A percentile compares a stretch with the other conserved stretches of the same genome.
These are phyloP conservation scores for Geranium rotundifolium DNA, from an alignment of 345 rosid species.

Conservation along the genomic window DNA sequence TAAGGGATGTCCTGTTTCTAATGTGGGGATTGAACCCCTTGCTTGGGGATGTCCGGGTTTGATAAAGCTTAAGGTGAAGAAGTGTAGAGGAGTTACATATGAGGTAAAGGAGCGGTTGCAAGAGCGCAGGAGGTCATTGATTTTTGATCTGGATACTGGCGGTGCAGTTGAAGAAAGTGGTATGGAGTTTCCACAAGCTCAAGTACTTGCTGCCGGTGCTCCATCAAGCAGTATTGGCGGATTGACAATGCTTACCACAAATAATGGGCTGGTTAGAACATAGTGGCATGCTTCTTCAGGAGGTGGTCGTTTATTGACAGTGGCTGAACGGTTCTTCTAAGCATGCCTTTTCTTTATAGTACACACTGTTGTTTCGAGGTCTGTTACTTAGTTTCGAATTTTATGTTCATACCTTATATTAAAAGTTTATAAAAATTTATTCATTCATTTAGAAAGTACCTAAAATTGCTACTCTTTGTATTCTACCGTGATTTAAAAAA, in stretches of 20 bases:
- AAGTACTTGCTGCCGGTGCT: slow-evolving; percentile 20
- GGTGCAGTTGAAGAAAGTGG: slow-evolving; percentile 33
- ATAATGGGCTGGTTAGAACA: slow-evolving; percentile 47
- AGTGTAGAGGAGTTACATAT: slow-evolving; percentile 54
- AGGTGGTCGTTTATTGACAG: no score
- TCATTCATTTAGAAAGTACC: no score
- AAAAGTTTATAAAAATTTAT: no score
- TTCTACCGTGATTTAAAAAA: no score
- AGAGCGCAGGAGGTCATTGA: slow-evolving; percentile 35
- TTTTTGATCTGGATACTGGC: slow-evolving; percentile 49
- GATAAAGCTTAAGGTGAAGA: slow-evolving; percentile 72
- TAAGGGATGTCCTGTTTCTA: slow-evolving; percentile 64
- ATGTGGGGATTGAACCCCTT: slow-evolving; percentile 52
- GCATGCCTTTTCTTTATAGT: slow-evolving; percentile 8
- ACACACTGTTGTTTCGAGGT: slow-evolving; percentile 4
- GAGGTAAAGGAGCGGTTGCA: slow-evolving; percentile 50
- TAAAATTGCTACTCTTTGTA: no score
- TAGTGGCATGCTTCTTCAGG: slow-evolving; percentile 14
- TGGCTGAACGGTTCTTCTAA: no score
- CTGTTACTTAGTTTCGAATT: no score
- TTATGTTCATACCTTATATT: no score
- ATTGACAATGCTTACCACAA: slow-evolving; percentile 36
- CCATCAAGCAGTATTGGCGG: slow-evolving; percentile 36
- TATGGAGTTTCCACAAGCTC: slow-evolving; percentile 18
- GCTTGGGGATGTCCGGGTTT: slow-evolving; percentile 71